Base-by-base conservation (phyloP, 495 filamentous ascomycete genomes). In the Aspergillus asperescens region DNA sequence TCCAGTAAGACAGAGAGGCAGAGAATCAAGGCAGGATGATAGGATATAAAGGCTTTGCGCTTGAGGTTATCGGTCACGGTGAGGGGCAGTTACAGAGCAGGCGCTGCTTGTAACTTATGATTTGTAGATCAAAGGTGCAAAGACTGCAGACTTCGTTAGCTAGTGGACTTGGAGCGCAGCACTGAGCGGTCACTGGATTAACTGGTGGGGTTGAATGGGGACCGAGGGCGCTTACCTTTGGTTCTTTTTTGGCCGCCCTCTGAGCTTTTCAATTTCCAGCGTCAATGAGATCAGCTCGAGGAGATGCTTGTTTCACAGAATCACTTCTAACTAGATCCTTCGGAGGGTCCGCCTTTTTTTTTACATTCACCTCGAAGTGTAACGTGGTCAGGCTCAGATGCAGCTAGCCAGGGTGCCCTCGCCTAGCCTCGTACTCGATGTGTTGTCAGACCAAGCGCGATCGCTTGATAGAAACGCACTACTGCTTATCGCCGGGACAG, bases 371-470 rank as follows among this genome's bases (percentile, higher is more conserved):
- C 19, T 64, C 60, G 48, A 62, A 65, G 64, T 70, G 70, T 71
- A 73, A 74, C 71, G 70, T 74, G 72, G 71, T 77, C 73, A 71
- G 72, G 74, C 72, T 71, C 63, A 66, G 69, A 75, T 75, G 74
- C 74, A 77, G 73, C 60, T 52, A 62, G 54, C 55, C 61, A 63
- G 64, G 65, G 59, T 64, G 63, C 58, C 59, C 62, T 68, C 68
- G 62, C 65, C 59, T 59, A 54, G 54, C 64, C 57, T 61, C 48
- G 56, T 54, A 55, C 60, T 62, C 65, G 71, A 77, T 77, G 73
- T 68, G 73, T 74, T 77, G 73, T 73, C 72, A 73, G 59, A 52
- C 55, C 57, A 57, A 58, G 53, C 39, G 58, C 55, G 45, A 64
- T 61, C 46, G 50, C 54, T 56, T 61, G 55, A 54, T 60, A 58